Percentiles rank a stretch among this genome's conserved stretches.
phyloP scores from a whole-genome alignment of 495 filamentous ascomycete species.

The Neurospora africana region DNA sequence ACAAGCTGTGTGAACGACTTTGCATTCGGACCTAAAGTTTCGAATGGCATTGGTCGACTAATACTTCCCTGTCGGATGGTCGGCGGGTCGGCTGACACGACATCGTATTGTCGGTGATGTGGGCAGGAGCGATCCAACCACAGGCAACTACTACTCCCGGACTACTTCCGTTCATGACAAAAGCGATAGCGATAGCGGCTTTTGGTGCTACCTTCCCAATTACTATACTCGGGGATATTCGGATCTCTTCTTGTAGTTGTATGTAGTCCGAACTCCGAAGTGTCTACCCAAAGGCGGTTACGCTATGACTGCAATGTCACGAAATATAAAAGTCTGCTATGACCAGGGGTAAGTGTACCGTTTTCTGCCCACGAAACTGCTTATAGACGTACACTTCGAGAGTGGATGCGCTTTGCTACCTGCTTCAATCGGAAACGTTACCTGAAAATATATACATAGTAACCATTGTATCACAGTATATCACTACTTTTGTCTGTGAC shows the following conservation, averaged over 20 bases:
- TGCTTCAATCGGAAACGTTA: not conserved
- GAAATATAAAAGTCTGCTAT: not conserved
- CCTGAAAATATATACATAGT: not conserved
- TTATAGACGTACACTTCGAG: not conserved
- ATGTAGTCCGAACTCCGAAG: not conserved
- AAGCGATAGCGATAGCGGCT: not conserved
- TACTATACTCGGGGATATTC: not conserved
- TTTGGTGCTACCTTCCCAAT: not conserved
- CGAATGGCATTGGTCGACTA: not conserved
- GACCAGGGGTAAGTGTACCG: not conserved
- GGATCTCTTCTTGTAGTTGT: not conserved
- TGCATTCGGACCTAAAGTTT: not conserved
- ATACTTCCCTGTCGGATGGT: not conserved
- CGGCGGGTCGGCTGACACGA: not conserved
- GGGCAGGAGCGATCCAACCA: not conserved
- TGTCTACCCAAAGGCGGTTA: not conserved
- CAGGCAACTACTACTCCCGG: not conserved
- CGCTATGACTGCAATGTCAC: not conserved
- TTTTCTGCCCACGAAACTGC: not conserved
- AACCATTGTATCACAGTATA: not conserved
- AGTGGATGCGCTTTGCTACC: not conserved
- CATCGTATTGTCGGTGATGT: not conserved
- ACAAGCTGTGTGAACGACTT: not conserved
- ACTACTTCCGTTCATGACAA: not conserved
- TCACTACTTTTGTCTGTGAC: not conserved